phyloP scores from a whole-genome alignment of 306 rosid species.

The Castanea sativa region DNA sequence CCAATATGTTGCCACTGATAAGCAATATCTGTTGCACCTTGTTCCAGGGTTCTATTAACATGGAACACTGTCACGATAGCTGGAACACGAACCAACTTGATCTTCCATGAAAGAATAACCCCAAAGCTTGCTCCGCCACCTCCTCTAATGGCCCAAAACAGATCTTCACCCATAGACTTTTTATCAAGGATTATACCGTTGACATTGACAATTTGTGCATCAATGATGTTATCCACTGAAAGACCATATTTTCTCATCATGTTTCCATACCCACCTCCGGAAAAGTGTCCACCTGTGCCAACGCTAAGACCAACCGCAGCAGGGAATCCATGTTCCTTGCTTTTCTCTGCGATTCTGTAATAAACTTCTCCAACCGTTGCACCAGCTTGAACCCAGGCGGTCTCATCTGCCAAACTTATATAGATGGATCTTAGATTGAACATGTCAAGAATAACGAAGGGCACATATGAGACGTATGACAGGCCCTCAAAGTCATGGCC shows the following conservation, averaged over 20 bases:
- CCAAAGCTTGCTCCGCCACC: conserved; percentile 45
- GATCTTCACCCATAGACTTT: conserved; percentile 39
- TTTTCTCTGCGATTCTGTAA: conserved; percentile 19
- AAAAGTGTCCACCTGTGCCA: conserved; percentile 34
- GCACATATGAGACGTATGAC: conserved; percentile 20
- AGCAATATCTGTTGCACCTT: conserved; percentile 7
- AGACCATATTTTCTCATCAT: conserved; percentile 39
- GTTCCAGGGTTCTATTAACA: conserved; percentile 5
- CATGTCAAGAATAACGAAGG: conserved; percentile 37
- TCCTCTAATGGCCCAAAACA: conserved; percentile 48
- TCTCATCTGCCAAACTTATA: neutral
- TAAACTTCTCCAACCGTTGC: conserved; percentile 42
- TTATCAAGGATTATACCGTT: conserved; percentile 27
- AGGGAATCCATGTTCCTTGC: conserved; percentile 25
- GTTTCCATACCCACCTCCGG: conserved; percentile 41
- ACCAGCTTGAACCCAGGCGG: conserved; percentile 35
- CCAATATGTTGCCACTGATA: conserved; percentile 24
- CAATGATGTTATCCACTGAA: conserved; percentile 26
- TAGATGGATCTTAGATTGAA: conserved; percentile 27
- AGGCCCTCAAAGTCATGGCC: conserved; percentile 43
- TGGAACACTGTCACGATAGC: conserved; percentile 23
- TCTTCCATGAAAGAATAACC: conserved; percentile 32
- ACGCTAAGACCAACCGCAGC: conserved; percentile 27
- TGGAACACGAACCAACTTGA: conserved; percentile 27
- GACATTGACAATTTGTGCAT: conserved; percentile 27